Base-by-base conservation (phyloP, 371 early-diverging fungal genomes). In the Cladochytrium tenue region DNA sequence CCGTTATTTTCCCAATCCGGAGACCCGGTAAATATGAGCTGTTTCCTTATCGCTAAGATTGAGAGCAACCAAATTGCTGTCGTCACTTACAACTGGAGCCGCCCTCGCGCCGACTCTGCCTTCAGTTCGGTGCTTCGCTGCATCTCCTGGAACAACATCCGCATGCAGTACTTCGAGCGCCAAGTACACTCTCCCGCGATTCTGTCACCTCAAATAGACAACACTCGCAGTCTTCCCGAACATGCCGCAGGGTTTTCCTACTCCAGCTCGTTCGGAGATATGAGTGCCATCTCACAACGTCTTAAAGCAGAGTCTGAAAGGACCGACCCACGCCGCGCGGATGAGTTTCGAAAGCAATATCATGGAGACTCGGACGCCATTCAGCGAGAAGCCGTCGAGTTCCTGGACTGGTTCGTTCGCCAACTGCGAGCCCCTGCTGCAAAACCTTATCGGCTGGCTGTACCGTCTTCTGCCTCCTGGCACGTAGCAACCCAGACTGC, bases 81-180 rank as follows among this genome's bases (percentile, higher is more conserved):
- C 0, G 90, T 83, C 53, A 85, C 90, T 0, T 91, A 91, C 73
- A 93, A 92, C 67, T 88, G 88, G 79, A 76, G 86, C 3, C 80
- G 82, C 13, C 31, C 66, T 0, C 72, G 87, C 52, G 68, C 74
- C 4, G 89, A 90, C 0, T 80, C 81, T 36, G 57, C 90, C n/a
- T 84, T 87, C 51, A 71, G 79, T 1, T 70, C 71, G 32, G 53
- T 76, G 23, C 52, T 74, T 23, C 26, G 70, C 13, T 56, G 69
- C 7, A 53, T 79, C 32, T 76, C 72, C 53, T 79, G 76, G 76
- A 74, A 74, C 60, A 74, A 79, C 56, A 66, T 79, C 7, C 68
- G 71, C 0, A 70, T 73, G 51, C 80, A 79, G 57, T 76, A 67
- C 69, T 53, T 75, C 56, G 71, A 74, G 13, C 43, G 43, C 7